Conservation (phyloP, 2,329 filamentous ascomycete species). For the Graphilbum ipis-grandicollis region DNA sequence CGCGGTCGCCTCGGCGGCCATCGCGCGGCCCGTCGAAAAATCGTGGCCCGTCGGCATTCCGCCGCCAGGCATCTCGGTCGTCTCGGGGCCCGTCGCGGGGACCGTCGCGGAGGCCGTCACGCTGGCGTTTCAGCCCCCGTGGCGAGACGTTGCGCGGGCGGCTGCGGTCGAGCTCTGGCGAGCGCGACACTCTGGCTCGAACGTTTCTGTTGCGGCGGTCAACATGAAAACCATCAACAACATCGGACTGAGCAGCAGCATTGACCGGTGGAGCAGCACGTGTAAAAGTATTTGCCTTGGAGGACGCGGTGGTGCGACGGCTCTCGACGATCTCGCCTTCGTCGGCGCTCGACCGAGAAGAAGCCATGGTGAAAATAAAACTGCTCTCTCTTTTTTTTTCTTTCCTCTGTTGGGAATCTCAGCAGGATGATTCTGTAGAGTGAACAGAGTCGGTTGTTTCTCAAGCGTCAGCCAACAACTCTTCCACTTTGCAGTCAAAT, state of each 20-base stretch:
- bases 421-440: slow-evolving; percentile 8
- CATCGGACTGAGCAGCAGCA: slow-evolving; percentile 17
- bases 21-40: too few relatives aligned
- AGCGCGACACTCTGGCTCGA: slow-evolving; percentile 39
- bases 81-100: too few relatives aligned
- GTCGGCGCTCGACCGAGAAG: slow-evolving; percentile 45
- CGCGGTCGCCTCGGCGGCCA: slow-evolving; percentile 2
- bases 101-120: too few relatives aligned
- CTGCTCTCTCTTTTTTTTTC: too few relatives aligned
- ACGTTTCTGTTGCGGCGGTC: slow-evolving; percentile 73
- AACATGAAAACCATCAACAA: slow-evolving; percentile 66
- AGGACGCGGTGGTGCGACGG: slow-evolving; percentile 35
- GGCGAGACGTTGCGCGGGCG: slow-evolving; percentile 35
- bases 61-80: too few relatives aligned
- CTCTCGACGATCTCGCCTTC: slow-evolving; percentile 71
- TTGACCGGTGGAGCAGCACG: slow-evolving; percentile 4
- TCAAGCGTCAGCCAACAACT: slow-evolving; percentile 7
- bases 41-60: too few relatives aligned
- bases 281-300: slow-evolving; percentile 73
- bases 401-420: too few relatives aligned
- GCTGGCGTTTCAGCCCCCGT: slow-evolving; percentile 48
- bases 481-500: too few relatives aligned
- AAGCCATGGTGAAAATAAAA: slow-evolving; percentile 12
- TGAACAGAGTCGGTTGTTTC: not conserved
- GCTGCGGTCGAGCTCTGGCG: slow-evolving; percentile 21